These are phyloP conservation scores for Stagonosporopsis tanaceti DNA, from an alignment of 2,329 filamentous ascomycete genomes.

Conservation along the genomic window DNA sequence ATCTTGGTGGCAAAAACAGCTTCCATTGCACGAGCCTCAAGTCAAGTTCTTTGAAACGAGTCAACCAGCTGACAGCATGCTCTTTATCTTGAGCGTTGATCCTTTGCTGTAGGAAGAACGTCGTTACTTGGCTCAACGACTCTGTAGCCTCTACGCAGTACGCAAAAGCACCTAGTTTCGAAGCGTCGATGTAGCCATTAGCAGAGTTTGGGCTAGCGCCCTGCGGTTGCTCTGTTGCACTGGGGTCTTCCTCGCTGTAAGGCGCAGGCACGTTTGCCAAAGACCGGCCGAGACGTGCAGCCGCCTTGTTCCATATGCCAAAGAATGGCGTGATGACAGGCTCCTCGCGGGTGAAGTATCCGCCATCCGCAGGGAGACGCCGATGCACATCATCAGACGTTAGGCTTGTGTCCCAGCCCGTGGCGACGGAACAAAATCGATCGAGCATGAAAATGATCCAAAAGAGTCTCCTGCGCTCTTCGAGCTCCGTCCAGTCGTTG, in stretches of 20 bases:
- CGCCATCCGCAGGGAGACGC: constrained; percentile 43
- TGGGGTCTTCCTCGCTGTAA: constrained; percentile 45
- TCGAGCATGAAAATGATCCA: constrained; percentile 48
- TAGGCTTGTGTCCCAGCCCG: constrained; percentile 45
- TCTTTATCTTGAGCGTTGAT: constrained; percentile 48
- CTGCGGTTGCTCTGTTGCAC: constrained; percentile 28
- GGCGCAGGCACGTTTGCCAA: constrained; percentile 44
- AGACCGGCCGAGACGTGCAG: constrained; percentile 43
- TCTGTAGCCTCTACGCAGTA: constrained; percentile 47
- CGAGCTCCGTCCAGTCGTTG: constrained; percentile 42
- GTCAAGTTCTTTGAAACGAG: constrained; percentile 46
- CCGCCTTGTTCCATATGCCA: constrained; percentile 47
- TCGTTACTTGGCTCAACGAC: constrained; percentile 45
- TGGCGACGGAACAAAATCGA: constrained; percentile 43
- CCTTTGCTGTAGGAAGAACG: constrained; percentile 45
- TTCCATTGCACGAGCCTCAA: constrained; percentile 47
- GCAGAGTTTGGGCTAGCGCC: constrained; percentile 42
- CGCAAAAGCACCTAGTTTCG: constrained; percentile 46
- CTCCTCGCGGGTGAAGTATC: constrained; percentile 46
- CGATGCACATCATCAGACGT: constrained; percentile 47
- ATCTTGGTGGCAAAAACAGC: constrained; percentile 43
- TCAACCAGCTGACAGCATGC: constrained; percentile 45
- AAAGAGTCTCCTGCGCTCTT: constrained; percentile 43
- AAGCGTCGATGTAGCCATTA: constrained; percentile 45
- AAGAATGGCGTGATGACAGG: constrained; percentile 45